Base-by-base conservation (phyloP, 1,139 yeast genomes). In the Blastobotrys arbuscula region DNA sequence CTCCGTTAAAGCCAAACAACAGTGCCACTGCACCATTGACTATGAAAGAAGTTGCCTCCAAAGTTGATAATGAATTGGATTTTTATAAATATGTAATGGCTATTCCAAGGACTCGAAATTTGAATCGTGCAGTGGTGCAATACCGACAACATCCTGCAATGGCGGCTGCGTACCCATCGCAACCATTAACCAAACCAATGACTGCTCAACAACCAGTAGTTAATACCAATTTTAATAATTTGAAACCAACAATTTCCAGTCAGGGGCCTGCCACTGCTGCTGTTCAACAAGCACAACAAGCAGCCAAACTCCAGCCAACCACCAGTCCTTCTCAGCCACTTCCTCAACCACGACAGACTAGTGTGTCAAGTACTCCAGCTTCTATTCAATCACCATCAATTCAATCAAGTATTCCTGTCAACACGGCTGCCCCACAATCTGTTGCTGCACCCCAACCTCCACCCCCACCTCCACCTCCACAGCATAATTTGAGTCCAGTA, bases 51-150 rank as follows among this genome's bases (percentile, higher is more conserved):
- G 72, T 85, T 58, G 95, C 96, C 0, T 72, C 83, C 20, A 76
- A 85, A 24, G 79, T 90, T 49, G 92, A 88, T 62, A 84, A 84
- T 62, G 97, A 89, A 61, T 78, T 75, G 59, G 96, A 89, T 64
- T 73, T 90, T 53, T 86, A 83, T 69, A 76, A 80, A 42, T 87
- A 80, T 59, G 73, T 92, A 75, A 75, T 57, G 47, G 59, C 56
- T 5, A 60, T 64, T 40, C 65, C 66, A 23, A 61, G 60, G 49
- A 49, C 56, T 18, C 53, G 55, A 35, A 56, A 56, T 35, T 58
- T 69, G 28, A 68, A 68, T 51, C 56, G 72, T 5, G 58, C 63
- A 10, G 61, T 58, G 23, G 83, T 87, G n/a, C 84, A 81, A 42
- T 89, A 86, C 64, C 76, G 75, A 46, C 81, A 82, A 47, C 96